These are phyloP conservation scores for Marasmius oreades DNA, from an alignment of 1,284 basidiomycete species.

Conservation along the genomic window DNA sequence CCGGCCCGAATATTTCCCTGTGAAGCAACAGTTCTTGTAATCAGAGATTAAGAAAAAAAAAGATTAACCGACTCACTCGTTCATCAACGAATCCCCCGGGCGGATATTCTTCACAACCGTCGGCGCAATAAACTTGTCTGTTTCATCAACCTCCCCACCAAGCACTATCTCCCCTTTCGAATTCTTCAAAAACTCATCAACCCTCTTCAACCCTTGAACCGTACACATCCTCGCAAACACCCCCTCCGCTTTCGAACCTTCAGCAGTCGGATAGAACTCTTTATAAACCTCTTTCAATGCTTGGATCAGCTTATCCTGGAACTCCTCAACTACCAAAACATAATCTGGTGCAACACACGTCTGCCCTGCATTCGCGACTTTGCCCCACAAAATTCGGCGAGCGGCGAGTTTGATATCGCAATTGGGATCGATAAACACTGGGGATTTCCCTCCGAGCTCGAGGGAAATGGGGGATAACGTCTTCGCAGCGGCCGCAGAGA, in stretches of 20 bases:
- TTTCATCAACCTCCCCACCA: slow-evolving; percentile 66
- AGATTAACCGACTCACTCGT: slow-evolving; percentile 50
- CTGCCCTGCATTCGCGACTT: slow-evolving; percentile 74
- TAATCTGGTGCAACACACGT: slow-evolving; percentile 80
- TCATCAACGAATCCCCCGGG: slow-evolving; percentile 68
- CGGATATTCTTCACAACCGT: slow-evolving; percentile 65
- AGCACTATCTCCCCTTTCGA: slow-evolving; percentile 71
- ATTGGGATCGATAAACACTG: slow-evolving; percentile 73
- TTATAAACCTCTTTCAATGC: slow-evolving; percentile 61
- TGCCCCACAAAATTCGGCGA: slow-evolving; percentile 77
- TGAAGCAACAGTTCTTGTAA: no score
- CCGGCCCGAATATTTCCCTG: slow-evolving; percentile 76
- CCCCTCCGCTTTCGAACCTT: slow-evolving; percentile 41
- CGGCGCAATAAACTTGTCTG: slow-evolving; percentile 59
- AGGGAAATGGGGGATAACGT: slow-evolving; percentile 82
- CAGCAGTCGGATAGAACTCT: slow-evolving; percentile 14
- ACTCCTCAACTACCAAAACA: slow-evolving; percentile 62
- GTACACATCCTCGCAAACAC: slow-evolving; percentile 51
- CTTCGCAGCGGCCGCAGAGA: slow-evolving; percentile 83
- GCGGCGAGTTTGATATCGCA: slow-evolving; percentile 59
- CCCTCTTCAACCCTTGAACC: slow-evolving; percentile 52
- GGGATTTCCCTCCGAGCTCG: slow-evolving; percentile 71
- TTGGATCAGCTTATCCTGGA: slow-evolving; percentile 60
- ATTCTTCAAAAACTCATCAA: slow-evolving; percentile 59
- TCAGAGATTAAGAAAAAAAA: no score